phyloP scores from a whole-genome alignment of 1,139 yeast genomes.

The Meyerozyma sp. region DNA sequence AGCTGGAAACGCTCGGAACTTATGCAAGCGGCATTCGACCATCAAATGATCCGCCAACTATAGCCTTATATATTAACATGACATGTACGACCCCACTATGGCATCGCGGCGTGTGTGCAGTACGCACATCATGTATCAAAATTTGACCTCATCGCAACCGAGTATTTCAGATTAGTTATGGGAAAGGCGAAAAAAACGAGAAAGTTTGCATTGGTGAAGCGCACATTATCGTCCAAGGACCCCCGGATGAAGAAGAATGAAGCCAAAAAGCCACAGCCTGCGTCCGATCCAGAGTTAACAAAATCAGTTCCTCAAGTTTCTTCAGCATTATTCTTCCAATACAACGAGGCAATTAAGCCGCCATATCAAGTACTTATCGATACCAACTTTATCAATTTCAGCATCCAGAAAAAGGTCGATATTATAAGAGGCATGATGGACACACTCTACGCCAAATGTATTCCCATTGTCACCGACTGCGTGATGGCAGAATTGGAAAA shows the following conservation, averaged over 20 bases:
- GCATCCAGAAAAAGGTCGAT: conserved; percentile 92
- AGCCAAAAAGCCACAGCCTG: conserved; percentile 20
- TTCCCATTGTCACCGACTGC: conserved; percentile 93
- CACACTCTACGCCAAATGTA: conserved; percentile 87
- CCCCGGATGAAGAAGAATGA: conserved; percentile 44
- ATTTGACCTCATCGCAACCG: background rate
- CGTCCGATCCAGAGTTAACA: conserved; percentile 75
- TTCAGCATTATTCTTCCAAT: conserved; percentile 91
- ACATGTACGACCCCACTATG: background rate
- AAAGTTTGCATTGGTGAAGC: conserved; percentile 89
- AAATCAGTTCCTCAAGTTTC: conserved; percentile 90
- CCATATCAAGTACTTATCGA: conserved; percentile 94
- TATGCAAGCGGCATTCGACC: conserved; percentile 25
- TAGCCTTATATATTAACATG: background rate
- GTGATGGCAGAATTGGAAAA: conserved; percentile 97
- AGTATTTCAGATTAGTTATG: conserved; percentile 39
- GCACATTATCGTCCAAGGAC: conserved; percentile 72
- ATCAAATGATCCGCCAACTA: conserved; percentile 24
- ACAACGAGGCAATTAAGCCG: conserved; percentile 88
- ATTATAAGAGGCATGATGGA: conserved; percentile 96
- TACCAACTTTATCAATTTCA: conserved; percentile 93
- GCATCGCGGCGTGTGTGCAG: background rate
- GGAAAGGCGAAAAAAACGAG: conserved; percentile 96
- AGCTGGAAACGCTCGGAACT: conserved; percentile 37
- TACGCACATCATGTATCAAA: background rate